A percentile compares a stretch with the other conserved stretches of the same genome.
phyloP scores from a whole-genome alignment of 495 filamentous ascomycete genomes.

The Penicillium cosmopolitanum region DNA sequence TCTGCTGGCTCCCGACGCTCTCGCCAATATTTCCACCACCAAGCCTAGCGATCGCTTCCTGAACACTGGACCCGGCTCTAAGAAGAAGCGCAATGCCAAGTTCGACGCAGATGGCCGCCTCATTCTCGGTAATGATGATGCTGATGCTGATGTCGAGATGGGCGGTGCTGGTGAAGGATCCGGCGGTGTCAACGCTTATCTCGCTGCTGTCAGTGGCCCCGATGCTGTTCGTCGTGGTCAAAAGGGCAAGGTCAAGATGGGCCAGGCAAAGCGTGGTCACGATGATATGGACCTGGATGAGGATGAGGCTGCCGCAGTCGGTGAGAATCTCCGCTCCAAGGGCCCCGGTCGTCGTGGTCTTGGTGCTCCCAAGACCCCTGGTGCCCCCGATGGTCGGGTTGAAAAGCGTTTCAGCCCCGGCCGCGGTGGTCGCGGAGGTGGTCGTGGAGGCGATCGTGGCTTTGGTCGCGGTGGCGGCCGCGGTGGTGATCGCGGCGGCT shows the following conservation, averaged over 20 bases:
- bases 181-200: slow-evolving; percentile 82
- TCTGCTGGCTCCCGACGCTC: slow-evolving; percentile 81
- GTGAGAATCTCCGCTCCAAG: slow-evolving; percentile 28
- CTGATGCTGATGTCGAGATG: slow-evolving; percentile 58
- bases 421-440: slow-evolving; percentile 10
- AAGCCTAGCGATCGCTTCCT: slow-evolving; percentile 66
- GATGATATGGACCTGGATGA: slow-evolving; percentile 76
- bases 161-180: slow-evolving; percentile 55
- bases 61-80: slow-evolving; percentile 45
- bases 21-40: slow-evolving; percentile 91
- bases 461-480: not conserved
- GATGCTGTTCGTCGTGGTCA: slow-evolving; percentile 81
- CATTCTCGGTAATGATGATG: slow-evolving; percentile 64
- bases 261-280: slow-evolving; percentile 58
- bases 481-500: too few species aligned
- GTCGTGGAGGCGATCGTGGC: too few species aligned
- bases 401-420: slow-evolving; percentile 41
- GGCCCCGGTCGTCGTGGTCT: not conserved
- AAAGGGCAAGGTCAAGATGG: slow-evolving; percentile 87
- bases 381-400: slow-evolving; percentile 38
- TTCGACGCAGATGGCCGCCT: slow-evolving; percentile 87
- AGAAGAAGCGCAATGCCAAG: slow-evolving; percentile 62
- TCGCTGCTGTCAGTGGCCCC: slow-evolving; percentile 83
- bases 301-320: slow-evolving; percentile 32
- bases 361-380: slow-evolving; percentile 15